Conservation (phyloP, 495 filamentous ascomycete species). For the Tirmania nivea region DNA sequence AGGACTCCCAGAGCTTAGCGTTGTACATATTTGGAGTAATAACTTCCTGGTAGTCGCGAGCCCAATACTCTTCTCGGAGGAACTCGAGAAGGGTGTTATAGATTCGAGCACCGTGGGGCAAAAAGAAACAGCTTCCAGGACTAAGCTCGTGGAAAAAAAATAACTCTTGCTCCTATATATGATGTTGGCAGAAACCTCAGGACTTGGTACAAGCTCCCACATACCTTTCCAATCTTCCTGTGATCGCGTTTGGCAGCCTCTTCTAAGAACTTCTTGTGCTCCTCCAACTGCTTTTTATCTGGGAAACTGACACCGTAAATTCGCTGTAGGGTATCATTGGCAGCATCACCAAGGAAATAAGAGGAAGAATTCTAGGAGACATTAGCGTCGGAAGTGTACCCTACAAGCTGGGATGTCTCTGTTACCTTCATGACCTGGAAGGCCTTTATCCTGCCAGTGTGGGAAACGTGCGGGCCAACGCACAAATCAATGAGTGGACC, state of each 20-base stretch:
- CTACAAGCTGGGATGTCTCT: background rate
- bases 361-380: slow-evolving; percentile 59
- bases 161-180: slow-evolving; percentile 53
- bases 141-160: slow-evolving; percentile 90
- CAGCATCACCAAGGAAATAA: slow-evolving; percentile 84
- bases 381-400: background rate
- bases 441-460: slow-evolving; percentile 77
- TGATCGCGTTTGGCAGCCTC: slow-evolving; percentile 94
- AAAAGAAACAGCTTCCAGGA: slow-evolving; percentile 78
- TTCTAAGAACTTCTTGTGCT: slow-evolving; percentile 79
- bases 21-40: slow-evolving; percentile 95
- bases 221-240: slow-evolving; percentile 49
- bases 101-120: slow-evolving; percentile 81
- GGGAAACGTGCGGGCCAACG: slow-evolving; percentile 65
- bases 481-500: slow-evolving; percentile 65
- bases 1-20: slow-evolving; percentile 70
- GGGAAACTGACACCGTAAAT: slow-evolving; percentile 95
- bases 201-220: too few relatives aligned
- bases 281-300: slow-evolving; percentile 79
- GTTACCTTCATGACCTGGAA: slow-evolving; percentile 72
- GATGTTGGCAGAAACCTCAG: too few relatives aligned
- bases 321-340: slow-evolving; percentile 82
- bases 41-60: slow-evolving; percentile 84
- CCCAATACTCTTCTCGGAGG: slow-evolving; percentile 71
- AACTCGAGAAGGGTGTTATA: slow-evolving; percentile 70